Base-by-base conservation (phyloP, 306 rosid genomes). In the Delonix regia region DNA sequence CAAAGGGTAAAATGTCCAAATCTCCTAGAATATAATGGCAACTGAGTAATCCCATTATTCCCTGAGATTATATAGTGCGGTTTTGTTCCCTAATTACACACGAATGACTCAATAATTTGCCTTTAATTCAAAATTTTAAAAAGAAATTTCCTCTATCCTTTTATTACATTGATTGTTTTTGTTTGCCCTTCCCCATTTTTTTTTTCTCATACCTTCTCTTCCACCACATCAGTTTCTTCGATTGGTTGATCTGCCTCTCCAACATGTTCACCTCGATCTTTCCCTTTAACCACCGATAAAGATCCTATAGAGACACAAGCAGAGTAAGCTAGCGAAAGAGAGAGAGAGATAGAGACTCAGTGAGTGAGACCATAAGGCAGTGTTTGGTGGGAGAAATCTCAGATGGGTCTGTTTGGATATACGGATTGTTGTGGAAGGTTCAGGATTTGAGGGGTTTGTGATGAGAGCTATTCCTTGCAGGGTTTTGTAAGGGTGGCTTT, bases 231-330 rank as follows among this genome's bases (percentile, higher is more conserved):
- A 83, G 83, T 81, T 88, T 90, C 89, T 85, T 74, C 86, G 87
- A 88, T 90, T 90, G 86, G 94, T 86, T 93, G 92, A 90, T 93
- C 94, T 91, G 88, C 93, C 87, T 82, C 83, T 79, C 80, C 53
- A 74, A 75, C 83, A 76, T 78, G 85, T 77, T 84, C 72, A 86
- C 73, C 81, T 86, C 85, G 89, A 89, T 90, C 87, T 85, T 87
- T 68, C 78, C 69, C 86, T 80, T 71, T 56, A 70, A 89, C 85
- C 87, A 76, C 61, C 78, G 77, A 69, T 69, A 78, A 75, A 65
- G 84, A 87, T 84, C 79, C 75, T 72, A n/a, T 44, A 42, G 74
- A 69, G 53, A 63, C 41, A 66, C 69, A 78, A 41, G 62, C 55
- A 53, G 67, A 30, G 62, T 33, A 21, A 78, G 71, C 21, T 12